Conservation (phyloP, 495 filamentous ascomycete genomes). For the Aspergillus hancockii region DNA sequence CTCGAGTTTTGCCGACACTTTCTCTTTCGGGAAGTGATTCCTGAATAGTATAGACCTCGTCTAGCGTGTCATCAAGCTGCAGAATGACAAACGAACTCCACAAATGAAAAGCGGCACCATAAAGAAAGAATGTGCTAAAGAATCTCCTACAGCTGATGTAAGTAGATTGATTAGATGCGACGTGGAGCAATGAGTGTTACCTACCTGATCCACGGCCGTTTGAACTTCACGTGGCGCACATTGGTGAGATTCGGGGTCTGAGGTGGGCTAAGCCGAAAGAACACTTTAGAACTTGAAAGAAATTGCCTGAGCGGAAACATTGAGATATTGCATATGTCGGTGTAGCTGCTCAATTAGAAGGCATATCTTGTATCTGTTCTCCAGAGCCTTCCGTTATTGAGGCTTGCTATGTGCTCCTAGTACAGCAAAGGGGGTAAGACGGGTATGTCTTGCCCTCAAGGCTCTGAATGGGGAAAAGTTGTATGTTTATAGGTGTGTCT, state of each 20-base stretch:
- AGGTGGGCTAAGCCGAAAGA: conserved; percentile 26
- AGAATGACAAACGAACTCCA: conserved; percentile 40
- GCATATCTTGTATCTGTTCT: conserved; percentile 10
- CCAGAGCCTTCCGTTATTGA: neutral
- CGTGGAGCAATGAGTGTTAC: conserved; percentile 3
- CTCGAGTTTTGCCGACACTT: conserved; percentile 5
- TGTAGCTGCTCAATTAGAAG: conserved; percentile 11
- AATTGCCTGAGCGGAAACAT: conserved; percentile 41
- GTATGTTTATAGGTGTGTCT: no score
- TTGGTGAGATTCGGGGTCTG: conserved; percentile 19
- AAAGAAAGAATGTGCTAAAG: conserved; percentile 33
- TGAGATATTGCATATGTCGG: conserved; percentile 27
- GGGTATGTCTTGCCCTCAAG: no score
- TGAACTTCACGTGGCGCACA: conserved; percentile 40
- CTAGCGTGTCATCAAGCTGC: conserved; percentile 37
- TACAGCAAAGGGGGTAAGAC: neutral
- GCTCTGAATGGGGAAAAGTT: no score
- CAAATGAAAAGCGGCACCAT: conserved; percentile 41
- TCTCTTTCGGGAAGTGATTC: conserved; percentile 1
- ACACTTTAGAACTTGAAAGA: conserved; percentile 29
- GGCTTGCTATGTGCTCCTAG: neutral
- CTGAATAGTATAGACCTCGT: conserved; percentile 22
- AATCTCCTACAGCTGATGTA: conserved; percentile 28
- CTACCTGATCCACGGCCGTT: conserved; percentile 43
- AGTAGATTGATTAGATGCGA: conserved; percentile 3